These are phyloP conservation scores for Sporothrix inflata DNA, from an alignment of 2,329 filamentous ascomycete genomes.

Conservation along the genomic window DNA sequence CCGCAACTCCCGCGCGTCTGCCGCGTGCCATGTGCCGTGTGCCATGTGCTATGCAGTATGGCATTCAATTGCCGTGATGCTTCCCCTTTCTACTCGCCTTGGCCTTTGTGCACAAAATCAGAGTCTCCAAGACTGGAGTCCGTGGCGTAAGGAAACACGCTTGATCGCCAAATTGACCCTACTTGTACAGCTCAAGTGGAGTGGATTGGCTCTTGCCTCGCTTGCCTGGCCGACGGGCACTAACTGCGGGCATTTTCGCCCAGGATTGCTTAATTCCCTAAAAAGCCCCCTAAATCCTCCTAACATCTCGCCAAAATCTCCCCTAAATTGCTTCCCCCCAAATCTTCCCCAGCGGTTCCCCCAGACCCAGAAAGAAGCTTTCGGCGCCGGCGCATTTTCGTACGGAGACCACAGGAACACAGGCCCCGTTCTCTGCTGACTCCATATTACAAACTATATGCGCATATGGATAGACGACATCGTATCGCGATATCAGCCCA, in stretches of 20 bases:
- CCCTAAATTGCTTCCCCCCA: not conserved
- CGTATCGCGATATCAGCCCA: not conserved
- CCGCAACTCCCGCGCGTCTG: not conserved
- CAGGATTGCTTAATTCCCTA: not conserved
- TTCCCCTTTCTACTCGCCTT: not conserved
- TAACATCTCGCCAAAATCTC: not conserved
- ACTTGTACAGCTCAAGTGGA: slow-evolving; percentile 9
- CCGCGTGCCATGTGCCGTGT: not conserved
- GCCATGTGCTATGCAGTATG: not conserved
- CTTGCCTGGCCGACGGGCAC: slow-evolving; percentile 2
- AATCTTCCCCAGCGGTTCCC: not conserved
- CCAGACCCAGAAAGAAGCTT: slow-evolving; percentile 1
- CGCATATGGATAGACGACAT: no score
- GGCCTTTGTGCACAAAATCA: no score
- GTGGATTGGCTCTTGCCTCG: not conserved
- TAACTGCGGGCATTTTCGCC: not conserved
- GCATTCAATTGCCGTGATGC: not conserved
- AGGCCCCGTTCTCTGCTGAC: not conserved
- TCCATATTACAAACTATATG: not conserved
- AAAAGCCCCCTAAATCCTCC: not conserved
- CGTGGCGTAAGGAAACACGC: no score
- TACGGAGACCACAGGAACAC: not conserved
- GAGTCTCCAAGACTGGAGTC: no score
- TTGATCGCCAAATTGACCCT: slow-evolving; percentile 10
- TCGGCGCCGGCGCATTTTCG: slow-evolving; percentile 8